phyloP scores from a whole-genome alignment of 805 yeast genomes.

The Metschnikowia amazonensis region DNA sequence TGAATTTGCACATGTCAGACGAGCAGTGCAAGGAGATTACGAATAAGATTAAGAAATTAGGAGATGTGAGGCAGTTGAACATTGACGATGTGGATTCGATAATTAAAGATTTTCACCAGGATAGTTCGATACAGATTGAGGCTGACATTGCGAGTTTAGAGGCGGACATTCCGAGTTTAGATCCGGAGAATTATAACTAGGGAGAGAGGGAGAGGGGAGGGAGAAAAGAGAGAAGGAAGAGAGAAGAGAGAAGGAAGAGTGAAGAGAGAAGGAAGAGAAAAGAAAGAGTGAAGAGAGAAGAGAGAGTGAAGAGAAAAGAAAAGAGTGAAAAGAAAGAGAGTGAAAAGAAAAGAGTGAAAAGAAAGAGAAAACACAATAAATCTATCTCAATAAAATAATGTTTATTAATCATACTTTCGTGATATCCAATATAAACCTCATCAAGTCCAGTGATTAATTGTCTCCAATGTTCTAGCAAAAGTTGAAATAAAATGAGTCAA shows the following conservation, averaged over 20 bases:
- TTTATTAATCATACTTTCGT: too few relatives aligned
- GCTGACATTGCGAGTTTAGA: slow-evolving; percentile 9
- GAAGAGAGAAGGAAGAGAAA: too few relatives aligned
- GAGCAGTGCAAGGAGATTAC: slow-evolving; percentile 96
- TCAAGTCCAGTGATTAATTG: too few relatives aligned
- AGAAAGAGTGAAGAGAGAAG: too few relatives aligned
- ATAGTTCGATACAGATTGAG: slow-evolving; percentile 43
- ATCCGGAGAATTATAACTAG: slow-evolving; percentile 1
- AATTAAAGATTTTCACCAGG: slow-evolving; percentile 89
- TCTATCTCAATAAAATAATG: too few relatives aligned
- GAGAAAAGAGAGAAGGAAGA: neutral
- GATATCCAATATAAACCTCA: too few relatives aligned
- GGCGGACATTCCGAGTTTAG: slow-evolving; percentile 3
- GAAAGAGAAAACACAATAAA: too few relatives aligned
- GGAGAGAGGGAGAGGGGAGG: neutral
- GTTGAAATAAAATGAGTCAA: too few relatives aligned
- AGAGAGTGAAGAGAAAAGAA: too few relatives aligned
- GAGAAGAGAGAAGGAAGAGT: neutral
- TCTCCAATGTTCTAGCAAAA: too few relatives aligned
- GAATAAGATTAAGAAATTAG: slow-evolving; percentile 84
- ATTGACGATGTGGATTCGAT: slow-evolving; percentile 98
- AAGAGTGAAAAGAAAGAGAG: too few relatives aligned
- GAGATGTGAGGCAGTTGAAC: slow-evolving; percentile 90
- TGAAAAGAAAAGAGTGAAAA: too few relatives aligned
- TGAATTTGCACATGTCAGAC: slow-evolving; percentile 84